Evolutionary conservation across 345 rosid genomes (phyloP).

Genomic region (Populus nigra): DNA sequence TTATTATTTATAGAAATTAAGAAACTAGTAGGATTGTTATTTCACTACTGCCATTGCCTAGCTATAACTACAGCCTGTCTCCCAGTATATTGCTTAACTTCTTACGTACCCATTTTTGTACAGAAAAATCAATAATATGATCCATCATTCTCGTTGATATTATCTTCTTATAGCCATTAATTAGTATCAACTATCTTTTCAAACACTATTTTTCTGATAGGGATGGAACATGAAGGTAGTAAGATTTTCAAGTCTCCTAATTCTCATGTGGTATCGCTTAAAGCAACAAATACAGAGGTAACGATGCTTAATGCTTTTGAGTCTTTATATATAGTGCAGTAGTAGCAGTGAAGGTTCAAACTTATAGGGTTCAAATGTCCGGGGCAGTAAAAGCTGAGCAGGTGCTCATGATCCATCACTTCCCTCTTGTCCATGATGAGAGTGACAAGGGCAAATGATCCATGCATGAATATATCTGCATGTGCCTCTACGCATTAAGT

Average conservation of each 20-base stretch:
- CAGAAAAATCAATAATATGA: not conserved
- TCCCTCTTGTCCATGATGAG: not conserved
- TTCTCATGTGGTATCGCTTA: conserved; percentile 16
- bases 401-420: not conserved
- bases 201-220: conserved; percentile 7
- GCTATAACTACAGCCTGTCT: not conserved
- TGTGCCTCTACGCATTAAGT: not conserved
- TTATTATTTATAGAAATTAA: too few relatives aligned
- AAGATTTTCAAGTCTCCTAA: conserved; percentile 15
- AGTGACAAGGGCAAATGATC: not conserved
- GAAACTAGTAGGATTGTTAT: not conserved
- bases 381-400: not conserved
- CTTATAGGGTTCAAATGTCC: too few relatives aligned
- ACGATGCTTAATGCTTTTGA: not conserved
- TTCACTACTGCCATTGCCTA: not conserved
- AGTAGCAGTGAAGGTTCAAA: too few relatives aligned
- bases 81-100: not conserved
- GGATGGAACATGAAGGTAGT: conserved; percentile 34
- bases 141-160: not conserved
- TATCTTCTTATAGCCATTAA: not conserved
- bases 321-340: too few relatives aligned
- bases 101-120: not conserved
- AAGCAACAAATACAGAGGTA: conserved; percentile 29
- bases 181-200: not conserved
- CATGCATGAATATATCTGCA: not conserved